Conservation (phyloP, 148 eudicot genomes). For the Dysphania ambrosioides region DNA sequence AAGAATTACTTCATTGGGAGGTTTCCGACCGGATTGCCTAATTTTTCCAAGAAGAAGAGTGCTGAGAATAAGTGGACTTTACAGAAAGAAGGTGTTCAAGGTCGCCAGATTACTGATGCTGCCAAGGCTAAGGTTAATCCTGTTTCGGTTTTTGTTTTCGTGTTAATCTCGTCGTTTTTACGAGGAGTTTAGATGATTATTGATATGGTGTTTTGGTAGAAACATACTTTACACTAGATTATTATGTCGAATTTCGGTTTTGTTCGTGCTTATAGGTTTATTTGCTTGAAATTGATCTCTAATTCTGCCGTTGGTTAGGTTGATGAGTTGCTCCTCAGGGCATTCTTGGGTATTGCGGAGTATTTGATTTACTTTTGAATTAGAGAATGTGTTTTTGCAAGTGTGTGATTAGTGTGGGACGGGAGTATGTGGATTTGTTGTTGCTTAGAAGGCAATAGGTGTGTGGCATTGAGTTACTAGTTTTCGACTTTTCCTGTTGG, state of each 20-base stretch:
- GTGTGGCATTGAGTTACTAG: not conserved
- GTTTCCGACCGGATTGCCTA: conserved; percentile 75
- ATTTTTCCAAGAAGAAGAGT: conserved; percentile 71
- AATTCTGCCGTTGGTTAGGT: too few relatives aligned
- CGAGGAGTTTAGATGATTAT: too few relatives aligned
- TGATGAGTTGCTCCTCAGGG: not conserved
- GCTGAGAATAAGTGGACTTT: conserved; percentile 75
- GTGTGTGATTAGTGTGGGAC: not conserved
- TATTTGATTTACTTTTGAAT: too few relatives aligned
- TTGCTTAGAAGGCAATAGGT: not conserved
- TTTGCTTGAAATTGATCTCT: too few relatives aligned
- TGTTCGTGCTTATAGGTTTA: too few relatives aligned
- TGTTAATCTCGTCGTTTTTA: too few relatives aligned
- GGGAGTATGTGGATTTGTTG: not conserved
- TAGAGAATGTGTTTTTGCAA: too few relatives aligned
- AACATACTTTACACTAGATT: too few relatives aligned
- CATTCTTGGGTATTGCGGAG: too few relatives aligned
- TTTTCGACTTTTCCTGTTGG: too few relatives aligned
- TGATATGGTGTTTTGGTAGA: too few relatives aligned
- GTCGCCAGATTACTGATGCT: conserved; percentile 61
- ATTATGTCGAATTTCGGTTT: not conserved
- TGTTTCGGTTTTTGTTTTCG: conserved; percentile 1
- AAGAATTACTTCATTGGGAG: conserved; percentile 85
- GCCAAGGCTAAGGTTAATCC: conserved; percentile 46
- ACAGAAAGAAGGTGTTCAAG: conserved; percentile 76